phyloP scores from a whole-genome alignment of 768 basidiomycete genomes.

The Kwoniella bestiolae region DNA sequence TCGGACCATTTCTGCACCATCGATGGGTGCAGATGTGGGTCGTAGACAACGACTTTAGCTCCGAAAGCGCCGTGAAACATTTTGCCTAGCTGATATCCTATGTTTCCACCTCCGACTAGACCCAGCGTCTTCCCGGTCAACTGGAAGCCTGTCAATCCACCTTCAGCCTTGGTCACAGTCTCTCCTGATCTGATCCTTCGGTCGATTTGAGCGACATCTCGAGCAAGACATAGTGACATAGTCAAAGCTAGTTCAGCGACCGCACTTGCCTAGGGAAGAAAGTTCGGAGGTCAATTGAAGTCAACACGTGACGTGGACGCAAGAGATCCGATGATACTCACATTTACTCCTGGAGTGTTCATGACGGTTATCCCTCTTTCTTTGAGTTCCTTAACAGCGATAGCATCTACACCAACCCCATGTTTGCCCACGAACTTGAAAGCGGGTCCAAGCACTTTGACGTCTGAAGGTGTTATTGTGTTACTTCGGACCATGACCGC shows the following conservation, averaged over 20 bases:
- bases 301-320: no score
- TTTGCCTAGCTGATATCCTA: slow-evolving; percentile 20
- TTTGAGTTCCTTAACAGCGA: slow-evolving; percentile 20
- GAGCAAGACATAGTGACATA: not conserved
- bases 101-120: slow-evolving; percentile 25
- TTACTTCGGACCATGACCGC: slow-evolving; percentile 7
- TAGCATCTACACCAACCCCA: slow-evolving; percentile 28
- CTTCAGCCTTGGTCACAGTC: slow-evolving; percentile 17
- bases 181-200: slow-evolving; percentile 12
- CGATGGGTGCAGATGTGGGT: slow-evolving; percentile 10
- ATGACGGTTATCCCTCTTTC: slow-evolving; percentile 15
- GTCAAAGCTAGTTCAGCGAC: slow-evolving; percentile 17
- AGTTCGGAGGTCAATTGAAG: no score
- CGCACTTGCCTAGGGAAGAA: not conserved
- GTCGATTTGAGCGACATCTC: slow-evolving; percentile 7
- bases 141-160: slow-evolving; percentile 14
- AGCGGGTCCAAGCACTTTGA: not conserved
- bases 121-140: slow-evolving; percentile 20
- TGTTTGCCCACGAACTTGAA: slow-evolving; percentile 28
- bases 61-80: slow-evolving; percentile 25
- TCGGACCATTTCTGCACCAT: slow-evolving; percentile 13
- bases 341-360: slow-evolving; percentile 29
- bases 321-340: not conserved
- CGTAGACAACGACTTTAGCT: slow-evolving; percentile 15
- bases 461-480: slow-evolving; percentile 1